Conservation (phyloP, 2,329 filamentous ascomycete genomes). For the Aureobasidium subglaciale region DNA sequence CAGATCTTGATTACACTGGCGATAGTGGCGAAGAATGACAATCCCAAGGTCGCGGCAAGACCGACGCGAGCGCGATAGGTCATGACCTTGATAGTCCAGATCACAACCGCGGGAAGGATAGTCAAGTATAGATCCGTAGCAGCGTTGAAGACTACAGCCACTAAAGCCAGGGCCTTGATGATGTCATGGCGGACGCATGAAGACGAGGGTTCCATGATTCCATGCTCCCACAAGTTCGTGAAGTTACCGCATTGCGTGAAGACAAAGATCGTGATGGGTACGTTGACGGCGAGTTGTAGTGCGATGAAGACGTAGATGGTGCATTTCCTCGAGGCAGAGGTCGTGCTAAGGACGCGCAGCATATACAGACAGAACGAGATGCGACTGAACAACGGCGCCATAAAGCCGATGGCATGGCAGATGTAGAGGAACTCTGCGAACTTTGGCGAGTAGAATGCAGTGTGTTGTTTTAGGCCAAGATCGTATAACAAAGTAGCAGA, state of each 20-base stretch:
- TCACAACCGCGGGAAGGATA: neutral
- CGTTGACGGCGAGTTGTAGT: constrained; percentile 2
- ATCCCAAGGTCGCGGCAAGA: neutral
- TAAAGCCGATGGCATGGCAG: constrained; percentile 6
- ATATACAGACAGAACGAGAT: constrained; percentile 11
- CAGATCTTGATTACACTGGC: constrained; percentile 4
- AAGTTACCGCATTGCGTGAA: constrained; percentile 7
- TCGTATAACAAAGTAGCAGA: neutral
- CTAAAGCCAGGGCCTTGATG: neutral
- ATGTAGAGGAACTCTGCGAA: neutral
- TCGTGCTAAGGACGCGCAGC: constrained; percentile 2
- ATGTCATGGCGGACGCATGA: neutral
- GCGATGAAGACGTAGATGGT: neutral
- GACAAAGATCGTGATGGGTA: neutral
- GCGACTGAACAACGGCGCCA: neutral
- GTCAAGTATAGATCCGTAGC: neutral
- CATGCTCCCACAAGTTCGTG: neutral
- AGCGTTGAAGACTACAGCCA: neutral
- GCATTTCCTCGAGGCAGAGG: neutral
- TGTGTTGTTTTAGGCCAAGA: neutral
- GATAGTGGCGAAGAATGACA: neutral
- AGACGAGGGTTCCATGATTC: neutral
- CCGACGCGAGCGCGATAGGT: neutral
- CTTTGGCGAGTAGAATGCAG: neutral
- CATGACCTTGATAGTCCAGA: constrained; percentile 9